phyloP scores from a whole-genome alignment of 345 rosid genomes.

The Bruguiera sexangula region DNA sequence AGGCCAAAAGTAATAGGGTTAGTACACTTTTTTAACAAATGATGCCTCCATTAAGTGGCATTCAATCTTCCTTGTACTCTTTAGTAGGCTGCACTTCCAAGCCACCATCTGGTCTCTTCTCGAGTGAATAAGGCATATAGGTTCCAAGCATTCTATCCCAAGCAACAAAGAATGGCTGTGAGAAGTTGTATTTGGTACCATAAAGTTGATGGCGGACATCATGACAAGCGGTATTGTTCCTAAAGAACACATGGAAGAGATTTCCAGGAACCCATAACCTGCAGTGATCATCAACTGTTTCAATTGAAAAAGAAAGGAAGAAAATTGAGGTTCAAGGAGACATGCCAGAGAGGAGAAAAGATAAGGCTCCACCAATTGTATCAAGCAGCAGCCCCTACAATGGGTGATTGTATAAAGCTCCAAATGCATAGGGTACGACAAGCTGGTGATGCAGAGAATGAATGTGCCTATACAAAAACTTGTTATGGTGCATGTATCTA shows the following conservation, averaged over 20 bases:
- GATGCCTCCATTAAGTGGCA: neutral
- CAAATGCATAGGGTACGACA: neutral
- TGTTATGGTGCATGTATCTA: neutral
- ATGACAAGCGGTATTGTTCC: slow-evolving; percentile 9
- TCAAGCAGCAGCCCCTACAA: neutral
- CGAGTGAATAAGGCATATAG: slow-evolving; percentile 4
- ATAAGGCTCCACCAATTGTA: neutral
- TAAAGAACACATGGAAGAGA: neutral
- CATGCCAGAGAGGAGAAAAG: neutral
- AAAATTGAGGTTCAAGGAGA: no score
- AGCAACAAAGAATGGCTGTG: slow-evolving; percentile 6
- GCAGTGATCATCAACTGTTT: neutral
- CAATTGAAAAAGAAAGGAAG: neutral
- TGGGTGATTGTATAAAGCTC: neutral
- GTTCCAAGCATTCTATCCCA: slow-evolving; percentile 12
- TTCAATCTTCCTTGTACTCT: slow-evolving; percentile 12
- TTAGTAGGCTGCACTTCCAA: slow-evolving; percentile 3
- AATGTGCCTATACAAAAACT: neutral
- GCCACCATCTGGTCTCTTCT: neutral
- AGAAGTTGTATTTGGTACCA: slow-evolving; percentile 8
- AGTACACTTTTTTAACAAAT: slow-evolving; percentile 3
- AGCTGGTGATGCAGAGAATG: neutral
- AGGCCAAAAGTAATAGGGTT: neutral
- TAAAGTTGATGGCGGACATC: slow-evolving; percentile 9
- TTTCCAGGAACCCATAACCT: neutral